A percentile compares a stretch with the other conserved stretches of the same genome.
phyloP scores from a whole-genome alignment of 2,329 filamentous ascomycete species.

The Curvularia spicifera region DNA sequence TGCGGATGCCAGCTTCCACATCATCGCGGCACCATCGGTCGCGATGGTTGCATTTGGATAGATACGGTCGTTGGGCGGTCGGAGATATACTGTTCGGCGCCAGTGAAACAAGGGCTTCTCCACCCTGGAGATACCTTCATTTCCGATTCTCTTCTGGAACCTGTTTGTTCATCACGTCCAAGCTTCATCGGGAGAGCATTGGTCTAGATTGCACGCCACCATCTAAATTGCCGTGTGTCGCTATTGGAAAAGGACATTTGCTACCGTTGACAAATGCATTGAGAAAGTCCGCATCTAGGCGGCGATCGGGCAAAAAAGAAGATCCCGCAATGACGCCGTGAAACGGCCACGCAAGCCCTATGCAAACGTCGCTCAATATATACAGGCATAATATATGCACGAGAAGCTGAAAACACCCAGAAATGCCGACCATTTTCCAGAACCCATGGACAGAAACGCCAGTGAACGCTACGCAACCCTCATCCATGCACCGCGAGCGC shows the following conservation, averaged over 20 bases:
- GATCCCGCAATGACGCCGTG: slow-evolving; percentile 10
- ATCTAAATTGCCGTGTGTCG: background rate
- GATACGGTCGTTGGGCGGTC: background rate
- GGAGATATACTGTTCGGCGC: background rate
- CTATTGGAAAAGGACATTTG: background rate
- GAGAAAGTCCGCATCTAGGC: background rate
- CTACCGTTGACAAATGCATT: background rate
- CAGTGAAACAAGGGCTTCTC: background rate
- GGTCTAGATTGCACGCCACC: background rate
- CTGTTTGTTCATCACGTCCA: background rate
- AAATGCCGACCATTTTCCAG: slow-evolving; percentile 1
- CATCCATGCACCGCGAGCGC: background rate
- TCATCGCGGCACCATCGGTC: background rate
- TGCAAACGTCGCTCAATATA: slow-evolving; percentile 4
- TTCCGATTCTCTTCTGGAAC: slow-evolving; percentile 2
- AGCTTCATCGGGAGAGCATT: background rate
- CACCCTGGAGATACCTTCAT: background rate
- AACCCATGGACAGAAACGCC: background rate
- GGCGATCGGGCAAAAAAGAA: background rate
- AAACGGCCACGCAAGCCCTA: slow-evolving; percentile 7
- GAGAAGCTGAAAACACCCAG: slow-evolving; percentile 9
- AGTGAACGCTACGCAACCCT: background rate
- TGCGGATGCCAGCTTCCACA: background rate
- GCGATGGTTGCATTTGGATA: background rate
- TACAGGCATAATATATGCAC: slow-evolving; percentile 16